Evolutionary conservation across 1,284 basidiomycete species (phyloP), one percentile per base, ranked within the genome.

Genomic region (Austroboletus rostrupii): DNA sequence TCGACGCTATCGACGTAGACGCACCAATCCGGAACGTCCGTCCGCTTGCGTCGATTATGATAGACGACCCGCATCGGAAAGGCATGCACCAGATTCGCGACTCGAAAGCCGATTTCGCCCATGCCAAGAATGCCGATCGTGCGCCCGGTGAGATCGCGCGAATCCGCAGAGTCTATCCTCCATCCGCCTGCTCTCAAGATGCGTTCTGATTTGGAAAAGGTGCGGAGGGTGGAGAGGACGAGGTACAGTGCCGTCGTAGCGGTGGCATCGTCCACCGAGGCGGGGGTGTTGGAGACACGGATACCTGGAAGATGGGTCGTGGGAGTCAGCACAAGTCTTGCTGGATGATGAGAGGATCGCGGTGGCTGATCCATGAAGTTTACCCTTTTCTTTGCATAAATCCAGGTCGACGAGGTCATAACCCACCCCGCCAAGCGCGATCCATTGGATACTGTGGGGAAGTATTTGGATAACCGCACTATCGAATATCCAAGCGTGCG

Each of bases 361-460:
- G 28, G 12, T 66, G 78, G 79, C n/a, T n/a, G n/a, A n/a, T n/a
- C n/a, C n/a, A n/a, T n/a, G n/a, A n/a, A 14, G 77, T 79, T 59
- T 85, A 87, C 5, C 86, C 87, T 35, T 35, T 35, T 35, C 33
- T n/a, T n/a, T 35, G 2, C 69, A 67, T 6, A 92, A 80, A 64
- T 94, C 88, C 57, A 95, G 86, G 57, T 87, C 33, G 33, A 35
- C 33, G 33, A n/a, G 82, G 67, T 92, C 90, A 64, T 95, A 95
- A 3, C 93, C 92, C 0, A 92, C 92, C n/a, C 92, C 92, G 56
- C 93, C 92, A 68, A 94, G 90, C 2, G 86, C 88, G 58, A 96
- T 91, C 83, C 89, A 93, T 62, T 86, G 85, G 51, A 95, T 76
- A 44, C 93, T 77, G n/a, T 72, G 55, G 3, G 89, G 82, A 8